phyloP scores from a whole-genome alignment of 805 yeast species.

The Alloascoidea hylecoeti region DNA sequence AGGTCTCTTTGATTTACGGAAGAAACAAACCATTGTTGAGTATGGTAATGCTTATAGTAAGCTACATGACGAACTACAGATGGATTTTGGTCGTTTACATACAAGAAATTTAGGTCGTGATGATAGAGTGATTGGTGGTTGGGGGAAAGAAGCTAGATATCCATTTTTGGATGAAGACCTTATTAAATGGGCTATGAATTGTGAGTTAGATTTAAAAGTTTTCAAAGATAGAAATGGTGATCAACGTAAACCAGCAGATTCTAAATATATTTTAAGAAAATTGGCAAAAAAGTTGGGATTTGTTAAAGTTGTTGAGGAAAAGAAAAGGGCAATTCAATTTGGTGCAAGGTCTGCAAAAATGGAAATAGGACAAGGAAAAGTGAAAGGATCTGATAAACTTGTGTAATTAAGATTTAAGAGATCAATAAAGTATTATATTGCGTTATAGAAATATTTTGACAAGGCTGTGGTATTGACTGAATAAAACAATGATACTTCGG shows the following conservation, averaged over 20 bases:
- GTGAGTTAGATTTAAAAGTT: conserved; percentile 23
- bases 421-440: no score
- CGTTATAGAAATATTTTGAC: no score
- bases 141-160: conserved; percentile 86
- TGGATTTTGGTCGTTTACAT: conserved; percentile 64
- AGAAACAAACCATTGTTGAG: conserved; percentile 5
- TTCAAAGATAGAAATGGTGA: no score
- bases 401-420: conserved; percentile 6
- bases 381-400: conserved; percentile 57
- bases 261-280: conserved; percentile 46
- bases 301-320: conserved; percentile 48
- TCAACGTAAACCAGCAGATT: conserved; percentile 10
- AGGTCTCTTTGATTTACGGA: conserved; percentile 8
- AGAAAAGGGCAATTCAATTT: conserved; percentile 91
- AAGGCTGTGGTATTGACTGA: no score
- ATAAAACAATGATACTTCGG: no score
- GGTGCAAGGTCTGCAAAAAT: conserved; percentile 94
- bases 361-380: conserved; percentile 64
- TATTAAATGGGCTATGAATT: conserved; percentile 22
- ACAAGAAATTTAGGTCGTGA: conserved; percentile 80
- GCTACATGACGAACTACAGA: conserved; percentile 37
- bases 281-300: conserved; percentile 38
- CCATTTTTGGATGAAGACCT: conserved; percentile 66
- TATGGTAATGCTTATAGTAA: conserved; percentile 3
- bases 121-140: conserved; percentile 70